Percentiles rank a stretch among this genome's conserved stretches.
Evolutionary conservation across 164 flowering plant species (phyloP).

Genomic region (Aristolochia fimbriata): DNA sequence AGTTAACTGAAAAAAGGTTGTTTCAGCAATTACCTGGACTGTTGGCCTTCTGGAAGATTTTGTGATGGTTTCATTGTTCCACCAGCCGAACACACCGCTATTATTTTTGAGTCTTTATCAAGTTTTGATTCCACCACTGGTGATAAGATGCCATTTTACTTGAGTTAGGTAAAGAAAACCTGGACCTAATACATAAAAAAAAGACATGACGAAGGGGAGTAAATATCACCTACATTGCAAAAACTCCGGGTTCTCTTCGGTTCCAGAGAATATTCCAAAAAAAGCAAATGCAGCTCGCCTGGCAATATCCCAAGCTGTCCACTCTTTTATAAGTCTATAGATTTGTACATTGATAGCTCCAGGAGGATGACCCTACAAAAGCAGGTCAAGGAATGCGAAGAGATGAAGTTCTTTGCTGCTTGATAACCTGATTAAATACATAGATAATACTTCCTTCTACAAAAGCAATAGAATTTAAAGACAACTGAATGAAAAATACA

Average conservation of each 20-base stretch:
- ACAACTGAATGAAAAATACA: too few species aligned
- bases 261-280: slow-evolving; percentile 93
- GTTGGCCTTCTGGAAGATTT: slow-evolving; percentile 96
- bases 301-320: slow-evolving; percentile 99
- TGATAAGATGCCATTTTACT: slow-evolving; percentile 1
- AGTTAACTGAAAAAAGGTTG: too few species aligned
- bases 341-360: slow-evolving; percentile 89
- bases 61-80: slow-evolving; percentile 91
- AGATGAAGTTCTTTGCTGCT: neutral
- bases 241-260: slow-evolving; percentile 97
- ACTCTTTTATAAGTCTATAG: slow-evolving; percentile 91
- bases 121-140: slow-evolving; percentile 77
- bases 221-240: slow-evolving; percentile 38
- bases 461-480: too few species aligned
- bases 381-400: neutral
- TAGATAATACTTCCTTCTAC: too few species aligned
- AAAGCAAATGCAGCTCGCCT: slow-evolving; percentile 96
- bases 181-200: too few species aligned
- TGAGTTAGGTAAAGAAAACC: neutral
- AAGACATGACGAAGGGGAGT: too few species aligned
- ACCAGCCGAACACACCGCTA: slow-evolving; percentile 86
- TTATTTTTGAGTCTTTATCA: slow-evolving; percentile 70
- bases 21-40: slow-evolving; percentile 53
- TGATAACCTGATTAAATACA: too few species aligned
- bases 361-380: slow-evolving; percentile 66